Conservation (phyloP, 176 grass and related monocot species). For the Tillandsia fasciculata region DNA sequence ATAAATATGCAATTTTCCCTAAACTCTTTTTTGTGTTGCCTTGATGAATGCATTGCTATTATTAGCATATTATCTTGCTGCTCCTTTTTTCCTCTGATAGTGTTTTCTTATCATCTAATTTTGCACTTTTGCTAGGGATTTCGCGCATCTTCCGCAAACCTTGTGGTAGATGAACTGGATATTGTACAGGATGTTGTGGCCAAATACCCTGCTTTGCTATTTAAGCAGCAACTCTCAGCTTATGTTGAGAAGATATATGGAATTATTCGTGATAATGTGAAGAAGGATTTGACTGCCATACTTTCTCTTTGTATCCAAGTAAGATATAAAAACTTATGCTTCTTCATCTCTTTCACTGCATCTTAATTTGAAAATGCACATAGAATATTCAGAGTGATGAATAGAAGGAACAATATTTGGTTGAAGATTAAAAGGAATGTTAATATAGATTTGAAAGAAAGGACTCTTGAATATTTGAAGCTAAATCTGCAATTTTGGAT, state of each 20-base stretch:
- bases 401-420: background rate
- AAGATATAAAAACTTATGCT: background rate
- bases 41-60: background rate
- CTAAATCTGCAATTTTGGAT: too few relatives aligned
- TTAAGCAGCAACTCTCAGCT: constrained; percentile 89
- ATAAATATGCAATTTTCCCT: too few relatives aligned
- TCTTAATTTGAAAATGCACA: background rate
- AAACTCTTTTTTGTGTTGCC: too few relatives aligned
- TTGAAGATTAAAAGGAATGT: too few relatives aligned
- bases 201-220: constrained; percentile 96
- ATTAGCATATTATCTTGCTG: background rate
- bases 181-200: constrained; percentile 66
- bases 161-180: constrained; percentile 39
- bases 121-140: constrained; percentile 51
- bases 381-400: background rate
- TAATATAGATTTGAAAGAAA: too few relatives aligned
- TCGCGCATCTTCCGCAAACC: constrained; percentile 39
- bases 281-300: constrained; percentile 71
- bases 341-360: background rate
- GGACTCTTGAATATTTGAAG: too few relatives aligned
- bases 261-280: constrained; percentile 72
- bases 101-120: constrained; percentile 16
- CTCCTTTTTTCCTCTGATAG: constrained; percentile 7
- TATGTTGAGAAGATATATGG: constrained; percentile 85
- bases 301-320: constrained; percentile 74